phyloP scores from a whole-genome alignment of 2,329 filamentous ascomycete species.

The Podosphaera xanthii region DNA sequence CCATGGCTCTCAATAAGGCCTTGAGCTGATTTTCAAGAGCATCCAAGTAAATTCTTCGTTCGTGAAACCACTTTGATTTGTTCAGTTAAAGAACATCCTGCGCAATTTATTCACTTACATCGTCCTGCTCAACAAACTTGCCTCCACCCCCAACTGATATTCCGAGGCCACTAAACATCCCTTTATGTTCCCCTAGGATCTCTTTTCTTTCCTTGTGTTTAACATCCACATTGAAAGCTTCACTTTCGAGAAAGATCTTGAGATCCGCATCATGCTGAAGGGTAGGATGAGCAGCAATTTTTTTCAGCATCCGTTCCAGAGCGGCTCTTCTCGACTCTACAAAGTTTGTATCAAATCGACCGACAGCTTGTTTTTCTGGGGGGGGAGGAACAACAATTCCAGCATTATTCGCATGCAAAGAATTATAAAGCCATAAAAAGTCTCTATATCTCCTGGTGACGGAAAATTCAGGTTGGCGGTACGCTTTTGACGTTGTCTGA shows the following conservation, averaged over 20 bases:
- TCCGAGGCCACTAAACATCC: constrained; percentile 69
- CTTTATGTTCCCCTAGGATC: constrained; percentile 73
- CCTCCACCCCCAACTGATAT: constrained; percentile 51
- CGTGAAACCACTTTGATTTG: constrained; percentile 68
- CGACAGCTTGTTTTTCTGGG: constrained; percentile 92
- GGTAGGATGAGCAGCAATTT: constrained; percentile 69
- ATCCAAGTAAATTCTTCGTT: constrained; percentile 83
- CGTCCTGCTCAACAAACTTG: constrained; percentile 96
- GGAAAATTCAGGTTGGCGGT: constrained; percentile 75
- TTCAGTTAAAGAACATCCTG: constrained; percentile 5
- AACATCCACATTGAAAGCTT: constrained; percentile 84
- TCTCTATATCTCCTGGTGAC: constrained; percentile 88
- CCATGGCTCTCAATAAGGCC: constrained; percentile 76
- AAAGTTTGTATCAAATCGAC: constrained; percentile 89
- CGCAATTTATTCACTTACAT: constrained; percentile 32
- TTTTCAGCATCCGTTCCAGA: constrained; percentile 94
- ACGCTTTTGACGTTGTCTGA: constrained; percentile 86
- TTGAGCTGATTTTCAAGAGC: constrained; percentile 81
- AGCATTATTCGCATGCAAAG: constrained; percentile 81
- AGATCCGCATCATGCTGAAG: constrained; percentile 83
- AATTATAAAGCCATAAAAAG: constrained; percentile 94
- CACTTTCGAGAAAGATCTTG: constrained; percentile 92
- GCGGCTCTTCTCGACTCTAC: constrained; percentile 81
- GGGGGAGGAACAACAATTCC: constrained; percentile 88
- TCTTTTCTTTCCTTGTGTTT: constrained; percentile 95